These are phyloP conservation scores for Barnettozyma hawaiiensis DNA, from an alignment of 1,139 yeast species.

Conservation along the genomic window DNA sequence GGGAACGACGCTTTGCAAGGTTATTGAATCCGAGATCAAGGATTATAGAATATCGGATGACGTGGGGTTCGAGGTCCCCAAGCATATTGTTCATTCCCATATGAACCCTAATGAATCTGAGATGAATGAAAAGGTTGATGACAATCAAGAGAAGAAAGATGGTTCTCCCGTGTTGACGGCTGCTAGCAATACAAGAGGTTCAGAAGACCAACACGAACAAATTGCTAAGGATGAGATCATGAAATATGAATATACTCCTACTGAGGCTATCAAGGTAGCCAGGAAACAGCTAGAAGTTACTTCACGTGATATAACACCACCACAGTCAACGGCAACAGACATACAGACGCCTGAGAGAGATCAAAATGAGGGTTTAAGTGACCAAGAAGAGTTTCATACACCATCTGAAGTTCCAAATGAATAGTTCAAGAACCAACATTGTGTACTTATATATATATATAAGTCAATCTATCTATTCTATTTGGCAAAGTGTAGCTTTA, in stretches of 20 bases:
- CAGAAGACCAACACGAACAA: neutral
- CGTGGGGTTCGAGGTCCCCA: constrained; percentile 8
- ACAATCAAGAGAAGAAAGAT: neutral
- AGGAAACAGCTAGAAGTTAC: neutral
- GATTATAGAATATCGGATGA: constrained; percentile 15
- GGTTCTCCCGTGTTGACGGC: neutral
- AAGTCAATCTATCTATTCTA: constrained; percentile 32
- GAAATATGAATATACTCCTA: neutral
- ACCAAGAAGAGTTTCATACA: constrained; percentile 17
- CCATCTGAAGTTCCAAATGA: constrained; percentile 8
- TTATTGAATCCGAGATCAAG: constrained; percentile 15
- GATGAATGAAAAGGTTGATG: neutral
- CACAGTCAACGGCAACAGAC: neutral
- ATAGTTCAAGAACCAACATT: neutral
- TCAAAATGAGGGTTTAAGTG: constrained; percentile 3
- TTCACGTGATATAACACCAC: neutral
- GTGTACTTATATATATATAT: neutral
- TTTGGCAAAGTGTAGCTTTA: constrained; percentile 80
- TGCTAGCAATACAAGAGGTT: neutral
- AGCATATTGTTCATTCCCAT: constrained; percentile 10
- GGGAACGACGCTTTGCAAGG: constrained; percentile 24
- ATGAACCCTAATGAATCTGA: neutral
- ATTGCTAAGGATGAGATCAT: neutral
- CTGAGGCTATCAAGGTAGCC: neutral
- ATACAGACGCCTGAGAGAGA: constrained; percentile 1